These are phyloP conservation scores for Heimioporus sp. DNA, from an alignment of 768 basidiomycete genomes.

Conservation along the genomic window DNA sequence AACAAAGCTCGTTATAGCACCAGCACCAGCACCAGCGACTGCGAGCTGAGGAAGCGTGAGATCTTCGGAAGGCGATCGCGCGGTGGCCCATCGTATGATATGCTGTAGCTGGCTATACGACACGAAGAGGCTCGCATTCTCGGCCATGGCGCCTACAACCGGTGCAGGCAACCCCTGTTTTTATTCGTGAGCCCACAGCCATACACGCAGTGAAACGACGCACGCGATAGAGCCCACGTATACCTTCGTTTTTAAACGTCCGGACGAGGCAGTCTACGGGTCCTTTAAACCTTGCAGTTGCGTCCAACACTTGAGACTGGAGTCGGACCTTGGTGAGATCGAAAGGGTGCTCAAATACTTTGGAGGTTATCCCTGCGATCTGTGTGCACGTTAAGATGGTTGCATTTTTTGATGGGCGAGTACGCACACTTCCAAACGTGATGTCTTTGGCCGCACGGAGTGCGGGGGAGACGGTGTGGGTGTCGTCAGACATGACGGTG, in stretches of 20 bases:
- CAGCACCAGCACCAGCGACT: slow-evolving; percentile 84
- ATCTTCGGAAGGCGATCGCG: slow-evolving; percentile 35
- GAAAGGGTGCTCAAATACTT: slow-evolving; percentile 91
- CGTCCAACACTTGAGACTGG: slow-evolving; percentile 84
- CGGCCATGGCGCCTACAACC: slow-evolving; percentile 86
- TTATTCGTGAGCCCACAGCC: background rate
- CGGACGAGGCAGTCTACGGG: slow-evolving; percentile 84
- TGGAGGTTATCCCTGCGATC: slow-evolving; percentile 84
- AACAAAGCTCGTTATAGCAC: slow-evolving; percentile 81
- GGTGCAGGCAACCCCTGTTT: slow-evolving; percentile 88
- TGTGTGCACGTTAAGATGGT: slow-evolving; percentile 24
- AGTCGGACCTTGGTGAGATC: slow-evolving; percentile 94
- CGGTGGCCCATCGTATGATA: slow-evolving; percentile 45
- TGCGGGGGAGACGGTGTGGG: slow-evolving; percentile 13
- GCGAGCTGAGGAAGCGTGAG: slow-evolving; percentile 69
- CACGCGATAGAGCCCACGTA: slow-evolving; percentile 86
- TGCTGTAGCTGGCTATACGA: slow-evolving; percentile 78
- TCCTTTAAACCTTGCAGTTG: slow-evolving; percentile 69
- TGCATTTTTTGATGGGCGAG: background rate
- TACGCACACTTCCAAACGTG: slow-evolving; percentile 55
- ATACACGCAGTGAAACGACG: slow-evolving; percentile 25
- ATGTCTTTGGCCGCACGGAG: slow-evolving; percentile 44
- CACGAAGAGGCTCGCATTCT: slow-evolving; percentile 87
- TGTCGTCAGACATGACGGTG: slow-evolving; percentile 21
- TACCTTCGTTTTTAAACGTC: slow-evolving; percentile 80